These are phyloP conservation scores for Malbranchea zuffiana DNA, from an alignment of 2,329 filamentous ascomycete species.

Conservation along the genomic window DNA sequence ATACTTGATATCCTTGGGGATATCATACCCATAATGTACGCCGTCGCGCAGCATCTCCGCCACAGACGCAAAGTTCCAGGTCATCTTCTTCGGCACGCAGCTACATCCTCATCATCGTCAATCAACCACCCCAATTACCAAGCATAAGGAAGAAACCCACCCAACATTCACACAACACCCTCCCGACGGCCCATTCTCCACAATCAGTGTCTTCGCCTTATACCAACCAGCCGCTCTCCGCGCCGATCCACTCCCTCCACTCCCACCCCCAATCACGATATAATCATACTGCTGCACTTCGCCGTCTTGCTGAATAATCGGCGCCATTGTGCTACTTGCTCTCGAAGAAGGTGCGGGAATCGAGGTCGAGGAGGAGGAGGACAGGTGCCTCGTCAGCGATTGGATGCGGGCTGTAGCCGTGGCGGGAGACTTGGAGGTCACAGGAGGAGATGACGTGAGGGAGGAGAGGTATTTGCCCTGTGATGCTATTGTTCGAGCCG, in stretches of 20 bases:
- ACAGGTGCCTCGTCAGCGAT: conserved; percentile 32
- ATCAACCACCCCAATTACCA: background rate
- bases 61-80: conserved; percentile 42
- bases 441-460: no score
- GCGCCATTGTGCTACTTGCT: conserved; percentile 27
- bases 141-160: conserved; percentile 24
- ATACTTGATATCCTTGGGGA: conserved; percentile 33
- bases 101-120: conserved; percentile 20
- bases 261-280: conserved; percentile 46
- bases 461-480: background rate
- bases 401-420: conserved; percentile 25
- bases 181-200: conserved; percentile 40
- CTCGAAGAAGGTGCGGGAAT: conserved; percentile 8
- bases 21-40: conserved; percentile 39
- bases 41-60: conserved; percentile 38
- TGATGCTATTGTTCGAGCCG: background rate
- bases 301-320: conserved; percentile 16
- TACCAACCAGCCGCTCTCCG: conserved; percentile 43
- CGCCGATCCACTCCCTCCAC: conserved; percentile 41
- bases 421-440: no score
- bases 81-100: conserved; percentile 45
- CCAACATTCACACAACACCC: conserved; percentile 46
- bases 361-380: conserved; percentile 31
- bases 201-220: conserved; percentile 40
- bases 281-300: conserved; percentile 42